Base-by-base conservation (phyloP, 805 yeast genomes). In the Pichia nanzhaoensis region DNA sequence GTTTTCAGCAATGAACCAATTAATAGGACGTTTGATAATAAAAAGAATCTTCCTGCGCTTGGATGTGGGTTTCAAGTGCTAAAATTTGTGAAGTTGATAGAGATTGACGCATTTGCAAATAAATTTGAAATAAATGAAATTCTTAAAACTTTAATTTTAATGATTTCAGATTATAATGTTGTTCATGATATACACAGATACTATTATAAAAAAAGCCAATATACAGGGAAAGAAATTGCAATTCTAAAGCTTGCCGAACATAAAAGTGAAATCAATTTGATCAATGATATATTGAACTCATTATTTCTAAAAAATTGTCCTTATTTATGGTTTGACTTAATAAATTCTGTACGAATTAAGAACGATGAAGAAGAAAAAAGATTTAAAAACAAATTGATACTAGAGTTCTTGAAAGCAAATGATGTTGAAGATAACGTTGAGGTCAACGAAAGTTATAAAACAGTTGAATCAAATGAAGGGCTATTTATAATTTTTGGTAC, bases 381-480 rank as follows among this genome's bases (percentile, higher is more conserved):
- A 3, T 41, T 46, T 14, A 58, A 51, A 35, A 36, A 45, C 14
- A 50, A 51, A 48, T 30, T 58, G 19, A 43, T 53, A 20, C 17
- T 56, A 14, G 39, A 38, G 16, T 55, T 43, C 41, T 18, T 58
- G 2, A 10, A 49, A 9, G 10, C 34, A 8, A 47, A 55, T 14
- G 55, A 57, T 22, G 48, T 50, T 10, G 44, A 41, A 30, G 44
- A 41, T 17, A 13, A 34, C 18, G 8, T 22, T 19, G 21, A 46
- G 16, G 19, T 46, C 30, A 18, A 22, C 36, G 22, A 31, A 53
- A 24, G 50, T 41, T 35, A 19, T 33, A 10, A 13, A 24, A 12
- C n/a, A 27, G 9, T 22, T 48, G 32, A 39, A 30, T 17, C 19
- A 17, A n/a, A 35, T 8, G 33, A 45, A 31, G 37, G 24, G 2